Percentiles rank a stretch among this genome's conserved stretches.
These are phyloP conservation scores for Nigrospora osmanthi DNA, from an alignment of 2,329 filamentous ascomycete species.

Conservation along the genomic window DNA sequence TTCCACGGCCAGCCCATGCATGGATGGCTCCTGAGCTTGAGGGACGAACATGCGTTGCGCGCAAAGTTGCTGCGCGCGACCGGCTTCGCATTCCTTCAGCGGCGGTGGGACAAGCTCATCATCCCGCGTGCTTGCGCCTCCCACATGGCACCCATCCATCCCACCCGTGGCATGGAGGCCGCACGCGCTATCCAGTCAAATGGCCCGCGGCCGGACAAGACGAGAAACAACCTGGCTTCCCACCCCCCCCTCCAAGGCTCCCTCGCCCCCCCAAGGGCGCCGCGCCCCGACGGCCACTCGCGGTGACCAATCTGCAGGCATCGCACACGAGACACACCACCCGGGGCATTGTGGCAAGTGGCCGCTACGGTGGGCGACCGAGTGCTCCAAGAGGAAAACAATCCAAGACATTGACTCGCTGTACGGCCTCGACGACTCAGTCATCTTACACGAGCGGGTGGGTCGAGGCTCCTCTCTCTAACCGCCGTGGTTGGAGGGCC, in stretches of 20 bases:
- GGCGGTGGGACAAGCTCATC: too few relatives aligned
- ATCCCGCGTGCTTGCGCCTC: not conserved
- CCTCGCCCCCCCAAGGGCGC: conserved; percentile 3
- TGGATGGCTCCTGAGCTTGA: too few relatives aligned
- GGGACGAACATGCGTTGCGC: too few relatives aligned
- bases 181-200: too few relatives aligned
- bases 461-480: conserved; percentile 25
- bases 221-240: conserved; percentile 20
- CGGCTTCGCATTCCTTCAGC: too few relatives aligned
- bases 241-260: not conserved
- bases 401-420: conserved; percentile 41
- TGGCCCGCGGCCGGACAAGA: conserved; percentile 4
- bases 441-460: conserved; percentile 33
- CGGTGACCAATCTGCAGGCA: conserved; percentile 25
- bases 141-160: not conserved
- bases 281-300: conserved; percentile 17
- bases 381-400: conserved; percentile 20
- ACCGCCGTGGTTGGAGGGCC: conserved; percentile 29
- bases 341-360: conserved; percentile 30
- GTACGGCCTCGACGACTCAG: conserved; percentile 21
- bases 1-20: too few relatives aligned
- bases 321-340: conserved; percentile 32
- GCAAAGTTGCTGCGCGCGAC: too few relatives aligned
- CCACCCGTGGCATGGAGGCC: not conserved
- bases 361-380: conserved; percentile 20